These are phyloP conservation scores for Leonotis leonurus DNA, from an alignment of 257 asterid species.

Conservation along the genomic window DNA sequence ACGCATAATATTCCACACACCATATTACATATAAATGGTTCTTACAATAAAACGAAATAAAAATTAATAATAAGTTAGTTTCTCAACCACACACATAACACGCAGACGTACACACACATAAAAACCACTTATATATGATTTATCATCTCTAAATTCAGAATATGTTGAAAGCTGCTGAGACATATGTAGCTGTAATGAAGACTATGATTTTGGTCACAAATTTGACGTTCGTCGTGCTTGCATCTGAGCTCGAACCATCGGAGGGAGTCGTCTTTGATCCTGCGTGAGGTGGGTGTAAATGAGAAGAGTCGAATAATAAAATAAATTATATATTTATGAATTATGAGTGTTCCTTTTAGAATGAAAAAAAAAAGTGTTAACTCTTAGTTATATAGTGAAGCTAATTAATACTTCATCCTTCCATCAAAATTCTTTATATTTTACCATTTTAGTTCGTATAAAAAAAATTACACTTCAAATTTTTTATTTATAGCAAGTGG, in stretches of 20 bases:
- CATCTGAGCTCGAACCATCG: conserved; percentile 27
- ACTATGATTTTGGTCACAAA: conserved; percentile 19
- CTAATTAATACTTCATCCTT: too few species aligned
- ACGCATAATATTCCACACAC: conserved; percentile 1
- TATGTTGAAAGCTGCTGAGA: conserved; percentile 24
- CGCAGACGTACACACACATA: not conserved
- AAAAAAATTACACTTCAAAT: too few species aligned
- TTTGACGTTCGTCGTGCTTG: conserved; percentile 16
- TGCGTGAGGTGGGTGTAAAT: conserved; percentile 12
- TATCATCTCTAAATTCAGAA: not conserved
- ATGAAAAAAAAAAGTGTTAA: too few species aligned
- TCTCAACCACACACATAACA: not conserved
- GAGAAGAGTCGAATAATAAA: too few species aligned
- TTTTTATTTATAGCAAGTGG: too few species aligned
- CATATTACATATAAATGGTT: not conserved
- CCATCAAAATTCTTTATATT: too few species aligned
- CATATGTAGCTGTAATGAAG: conserved; percentile 32
- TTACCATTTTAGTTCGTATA: too few species aligned
- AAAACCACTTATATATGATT: too few species aligned
- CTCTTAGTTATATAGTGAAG: too few species aligned
- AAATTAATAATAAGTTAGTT: not conserved
- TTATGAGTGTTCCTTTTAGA: too few species aligned
- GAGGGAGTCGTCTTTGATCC: conserved; percentile 42
- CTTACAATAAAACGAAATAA: conserved; percentile 1
- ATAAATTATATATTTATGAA: too few species aligned